Base-by-base conservation (phyloP, 1,139 yeast genomes). In the Scheffersomyces parashehatae region DNA sequence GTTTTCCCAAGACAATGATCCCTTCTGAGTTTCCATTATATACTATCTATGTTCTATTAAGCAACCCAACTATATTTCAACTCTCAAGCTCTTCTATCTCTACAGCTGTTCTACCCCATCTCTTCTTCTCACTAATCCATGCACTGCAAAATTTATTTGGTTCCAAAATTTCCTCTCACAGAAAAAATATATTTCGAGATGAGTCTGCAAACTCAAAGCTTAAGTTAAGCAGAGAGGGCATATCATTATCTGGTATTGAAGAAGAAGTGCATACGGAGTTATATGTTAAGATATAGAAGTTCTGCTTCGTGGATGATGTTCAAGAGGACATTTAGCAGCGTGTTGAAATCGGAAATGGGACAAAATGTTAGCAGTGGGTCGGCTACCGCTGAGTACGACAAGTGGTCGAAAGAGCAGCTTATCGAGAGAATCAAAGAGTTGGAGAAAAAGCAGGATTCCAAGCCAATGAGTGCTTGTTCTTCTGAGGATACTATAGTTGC, bases 381-480 rank as follows among this genome's bases (percentile, higher is more conserved):
- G 28, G 14, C 37, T 29, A 32, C 32, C 20, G 32, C 16, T 20
- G 55, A 54, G 48, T 81, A 82, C 55, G 67, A 68, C 15, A 58
- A 55, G 29, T 82, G 86, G 87, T 59, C 77, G 12, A 76, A 71
- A 45, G 73, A 70, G 36, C 82, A 80, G 46, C 70, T 83, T 42
- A 75, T 83, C 14, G 64, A 67, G 20, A 65, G 73, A 40, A 74
- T 83, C 36, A 50, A 52, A 16, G 73, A 74, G 53, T 70, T 84
- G 29, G 90, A 85, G 55, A 52, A 54, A 4, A 44, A 44, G 11
- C n/a, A 32, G 14, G 15, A 28, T 10, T 11, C n/a, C 13, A 5
- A 20, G 26, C 26, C 26, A 20, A 20, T 20, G 8, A 31, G 20
- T 14, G 11, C 35, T 14, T 31, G 14, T 2, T 13, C 24, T 11